Evolutionary conservation across 805 yeast genomes (phyloP).

Genomic region (Saccharomyces mikatae): DNA sequence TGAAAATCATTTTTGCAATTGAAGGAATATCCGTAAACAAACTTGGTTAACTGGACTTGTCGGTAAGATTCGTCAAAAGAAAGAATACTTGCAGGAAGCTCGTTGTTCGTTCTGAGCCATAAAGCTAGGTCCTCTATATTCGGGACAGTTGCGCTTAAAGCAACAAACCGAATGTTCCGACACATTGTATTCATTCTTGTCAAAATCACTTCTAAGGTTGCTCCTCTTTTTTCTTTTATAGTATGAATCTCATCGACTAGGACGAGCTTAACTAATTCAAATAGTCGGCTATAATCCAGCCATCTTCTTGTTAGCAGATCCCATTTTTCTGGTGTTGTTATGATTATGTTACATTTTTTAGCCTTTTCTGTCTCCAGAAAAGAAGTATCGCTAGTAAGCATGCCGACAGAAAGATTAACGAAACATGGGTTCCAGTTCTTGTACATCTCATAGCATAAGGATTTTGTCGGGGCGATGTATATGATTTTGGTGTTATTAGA

Average conservation of each 20-base stretch:
- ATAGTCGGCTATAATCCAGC: slow-evolving; percentile 35
- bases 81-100: slow-evolving; percentile 30
- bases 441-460: slow-evolving; percentile 44
- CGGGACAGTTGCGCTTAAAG: slow-evolving; percentile 47
- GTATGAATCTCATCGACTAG: slow-evolving; percentile 43
- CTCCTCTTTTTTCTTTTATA: slow-evolving; percentile 39
- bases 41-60: slow-evolving; percentile 36
- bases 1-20: slow-evolving; percentile 39
- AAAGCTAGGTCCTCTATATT: slow-evolving; percentile 41
- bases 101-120: slow-evolving; percentile 34
- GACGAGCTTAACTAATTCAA: slow-evolving; percentile 39
- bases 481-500: slow-evolving; percentile 26
- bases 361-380: slow-evolving; percentile 38
- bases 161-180: slow-evolving; percentile 34
- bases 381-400: slow-evolving; percentile 49
- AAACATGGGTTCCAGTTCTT: slow-evolving; percentile 41
- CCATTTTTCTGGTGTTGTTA: slow-evolving; percentile 60
- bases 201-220: slow-evolving; percentile 40
- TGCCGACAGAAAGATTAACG: slow-evolving; percentile 38
- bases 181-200: slow-evolving; percentile 41
- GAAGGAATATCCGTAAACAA: slow-evolving; percentile 38
- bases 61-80: slow-evolving; percentile 42
- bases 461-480: slow-evolving; percentile 55
- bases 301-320: slow-evolving; percentile 47
- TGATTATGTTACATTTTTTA: slow-evolving; percentile 42